These are phyloP conservation scores for Phyllosticta paracitricarpa DNA, from an alignment of 2,329 filamentous ascomycete genomes.

Conservation along the genomic window DNA sequence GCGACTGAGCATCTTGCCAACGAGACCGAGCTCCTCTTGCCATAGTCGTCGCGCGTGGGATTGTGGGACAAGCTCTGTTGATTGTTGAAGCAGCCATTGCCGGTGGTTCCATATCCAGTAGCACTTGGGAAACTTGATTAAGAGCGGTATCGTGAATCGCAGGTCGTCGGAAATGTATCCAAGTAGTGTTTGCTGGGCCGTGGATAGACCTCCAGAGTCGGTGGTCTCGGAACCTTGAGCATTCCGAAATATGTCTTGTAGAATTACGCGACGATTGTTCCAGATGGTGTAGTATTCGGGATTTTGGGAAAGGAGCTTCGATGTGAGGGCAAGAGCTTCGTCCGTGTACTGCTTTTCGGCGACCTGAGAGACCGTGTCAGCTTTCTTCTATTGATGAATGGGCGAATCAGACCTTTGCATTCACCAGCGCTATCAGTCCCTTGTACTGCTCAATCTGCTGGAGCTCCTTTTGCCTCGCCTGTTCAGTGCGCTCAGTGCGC, in stretches of 20 bases:
- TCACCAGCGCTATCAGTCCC: constrained; percentile 57
- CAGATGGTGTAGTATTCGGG: constrained; percentile 87
- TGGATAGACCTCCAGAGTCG: constrained; percentile 20
- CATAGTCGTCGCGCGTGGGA: constrained; percentile 56
- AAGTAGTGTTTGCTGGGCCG: constrained; percentile 19
- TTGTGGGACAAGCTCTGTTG: constrained; percentile 52
- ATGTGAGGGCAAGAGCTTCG: constrained; percentile 56
- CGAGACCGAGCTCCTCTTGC: constrained; percentile 73
- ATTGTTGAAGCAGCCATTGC: constrained; percentile 69
- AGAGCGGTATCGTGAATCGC: constrained; percentile 69
- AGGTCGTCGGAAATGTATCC: constrained; percentile 63
- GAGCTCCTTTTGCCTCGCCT: constrained; percentile 60
- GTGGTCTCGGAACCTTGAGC: constrained; percentile 23
- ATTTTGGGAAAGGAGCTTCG: constrained; percentile 65
- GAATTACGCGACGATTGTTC: constrained; percentile 70
- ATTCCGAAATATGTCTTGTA: constrained; percentile 49
- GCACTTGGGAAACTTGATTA: constrained; percentile 85
- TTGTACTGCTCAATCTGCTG: constrained; percentile 69
- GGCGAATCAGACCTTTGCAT: constrained; percentile 45
- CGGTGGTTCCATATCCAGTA: constrained; percentile 99
- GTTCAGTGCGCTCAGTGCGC: constrained; percentile 48
- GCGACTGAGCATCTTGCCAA: constrained; percentile 75
- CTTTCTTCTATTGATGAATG: neutral
- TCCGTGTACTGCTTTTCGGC: constrained; percentile 39
- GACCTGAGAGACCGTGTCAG: constrained; percentile 23